Conservation (phyloP, 2,329 filamentous ascomycete genomes). For the Aspergillus luchuensis region DNA sequence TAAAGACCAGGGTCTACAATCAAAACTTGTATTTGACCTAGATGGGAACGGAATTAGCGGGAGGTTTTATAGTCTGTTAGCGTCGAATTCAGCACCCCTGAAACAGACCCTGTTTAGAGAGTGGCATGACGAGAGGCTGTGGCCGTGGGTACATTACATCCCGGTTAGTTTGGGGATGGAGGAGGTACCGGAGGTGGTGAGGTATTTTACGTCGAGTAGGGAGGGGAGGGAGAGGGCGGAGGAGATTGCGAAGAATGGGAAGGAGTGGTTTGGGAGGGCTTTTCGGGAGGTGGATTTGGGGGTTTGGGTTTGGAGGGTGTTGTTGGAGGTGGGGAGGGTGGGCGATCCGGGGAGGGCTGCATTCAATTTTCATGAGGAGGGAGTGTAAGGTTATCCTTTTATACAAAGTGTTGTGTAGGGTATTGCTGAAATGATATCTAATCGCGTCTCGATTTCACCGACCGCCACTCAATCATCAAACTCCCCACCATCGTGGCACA, state of each 20-base stretch:
- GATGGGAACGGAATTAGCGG: conserved; percentile 29
- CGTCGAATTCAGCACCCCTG: conserved; percentile 21
- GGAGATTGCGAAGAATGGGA: conserved; percentile 20
- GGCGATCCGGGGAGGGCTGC: conserved; percentile 14
- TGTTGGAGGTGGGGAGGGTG: conserved; percentile 23
- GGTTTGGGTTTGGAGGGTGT: conserved; percentile 22
- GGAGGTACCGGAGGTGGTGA: conserved; percentile 23
- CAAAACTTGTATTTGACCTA: conserved; percentile 22
- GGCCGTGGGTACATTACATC: conserved; percentile 29
- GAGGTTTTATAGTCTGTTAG: conserved; percentile 25
- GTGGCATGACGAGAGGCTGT: conserved; percentile 29
- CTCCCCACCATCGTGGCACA: conserved; percentile 28
- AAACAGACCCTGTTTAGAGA: conserved; percentile 28
- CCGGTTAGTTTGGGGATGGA: conserved; percentile 26
- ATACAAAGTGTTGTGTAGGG: too few species aligned
- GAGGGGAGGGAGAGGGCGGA: conserved; percentile 16
- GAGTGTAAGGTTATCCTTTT: too few species aligned
- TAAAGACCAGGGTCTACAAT: conserved; percentile 17
- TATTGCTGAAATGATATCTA: neutral
- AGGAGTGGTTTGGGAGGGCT: conserved; percentile 19
- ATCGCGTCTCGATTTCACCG: conserved; percentile 21
- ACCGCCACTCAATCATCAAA: conserved; percentile 30
- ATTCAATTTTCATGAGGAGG: too few species aligned
- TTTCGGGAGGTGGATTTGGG: conserved; percentile 21
- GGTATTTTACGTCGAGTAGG: conserved; percentile 21